Conservation (phyloP, 2,329 filamentous ascomycete species). For the Sporothrix euskadiensis region DNA sequence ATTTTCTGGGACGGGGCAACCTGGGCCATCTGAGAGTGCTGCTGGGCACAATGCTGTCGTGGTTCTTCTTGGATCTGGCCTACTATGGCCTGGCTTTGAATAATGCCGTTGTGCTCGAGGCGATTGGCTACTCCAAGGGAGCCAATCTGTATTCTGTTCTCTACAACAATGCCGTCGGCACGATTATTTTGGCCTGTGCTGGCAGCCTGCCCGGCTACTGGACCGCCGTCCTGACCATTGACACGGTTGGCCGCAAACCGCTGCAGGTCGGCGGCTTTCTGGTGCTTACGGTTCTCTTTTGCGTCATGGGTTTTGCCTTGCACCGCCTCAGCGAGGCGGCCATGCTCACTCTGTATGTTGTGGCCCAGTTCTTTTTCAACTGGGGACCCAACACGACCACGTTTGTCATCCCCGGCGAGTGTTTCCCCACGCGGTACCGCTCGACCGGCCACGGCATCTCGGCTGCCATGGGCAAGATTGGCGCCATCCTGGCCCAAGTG, state of each 20-base stretch:
- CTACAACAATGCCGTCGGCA: conserved; percentile 72
- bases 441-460: conserved; percentile 65
- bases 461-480: conserved; percentile 66
- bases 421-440: conserved; percentile 64
- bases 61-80: conserved; percentile 76
- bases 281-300: conserved; percentile 62
- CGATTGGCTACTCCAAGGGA: conserved; percentile 70
- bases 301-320: conserved; percentile 62
- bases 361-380: conserved; percentile 68
- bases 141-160: conserved; percentile 66
- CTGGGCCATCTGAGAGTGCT: conserved; percentile 67
- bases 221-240: conserved; percentile 71
- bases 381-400: conserved; percentile 67
- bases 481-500: conserved; percentile 66
- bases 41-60: conserved; percentile 74
- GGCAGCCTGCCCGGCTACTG: conserved; percentile 80
- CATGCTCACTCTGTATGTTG: conserved; percentile 62
- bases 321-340: conserved; percentile 49
- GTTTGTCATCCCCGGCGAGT: conserved; percentile 65
- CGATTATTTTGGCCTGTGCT: conserved; percentile 74
- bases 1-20: conserved; percentile 62
- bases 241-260: conserved; percentile 74
- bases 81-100: conserved; percentile 75
- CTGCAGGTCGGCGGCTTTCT: conserved; percentile 67
- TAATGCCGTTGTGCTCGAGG: conserved; percentile 67